These are phyloP conservation scores for Eimeria praecox DNA, from an alignment of 169 alveolate species.

Conservation along the genomic window DNA sequence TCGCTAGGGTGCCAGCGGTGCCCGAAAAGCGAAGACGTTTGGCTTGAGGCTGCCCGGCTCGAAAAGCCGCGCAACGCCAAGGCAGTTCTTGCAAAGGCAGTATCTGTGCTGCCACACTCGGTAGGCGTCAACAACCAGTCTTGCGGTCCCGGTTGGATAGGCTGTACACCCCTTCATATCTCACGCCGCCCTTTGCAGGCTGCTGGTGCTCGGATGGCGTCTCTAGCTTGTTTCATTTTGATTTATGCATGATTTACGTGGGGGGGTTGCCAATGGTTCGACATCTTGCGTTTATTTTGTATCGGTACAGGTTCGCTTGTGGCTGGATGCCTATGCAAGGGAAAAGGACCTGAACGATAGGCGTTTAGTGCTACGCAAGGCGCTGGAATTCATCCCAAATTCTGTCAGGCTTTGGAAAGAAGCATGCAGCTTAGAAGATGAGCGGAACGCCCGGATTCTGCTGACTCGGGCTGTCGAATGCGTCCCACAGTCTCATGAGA, in stretches of 20 bases:
- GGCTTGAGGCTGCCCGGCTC: slow-evolving; percentile 99
- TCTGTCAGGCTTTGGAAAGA: slow-evolving; percentile 99
- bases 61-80: slow-evolving; percentile 97
- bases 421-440: slow-evolving; percentile 96
- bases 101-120: slow-evolving; percentile 91
- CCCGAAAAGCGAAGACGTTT: slow-evolving; percentile 98
- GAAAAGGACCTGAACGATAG: slow-evolving; percentile 94
- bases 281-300: neutral
- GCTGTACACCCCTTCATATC: neutral
- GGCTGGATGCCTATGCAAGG: slow-evolving; percentile 97
- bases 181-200: neutral
- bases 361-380: slow-evolving; percentile 95
- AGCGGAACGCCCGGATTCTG: slow-evolving; percentile 95
- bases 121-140: slow-evolving; percentile 55
- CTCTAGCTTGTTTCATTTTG: neutral
- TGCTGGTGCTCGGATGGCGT: neutral
- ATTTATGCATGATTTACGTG: neutral
- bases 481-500: slow-evolving; percentile 97
- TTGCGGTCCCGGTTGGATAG: too few species aligned
- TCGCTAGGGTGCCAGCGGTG: slow-evolving; percentile 97
- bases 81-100: slow-evolving; percentile 93
- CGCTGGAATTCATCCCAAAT: slow-evolving; percentile 97
- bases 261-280: neutral
- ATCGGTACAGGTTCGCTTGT: slow-evolving; percentile 90
- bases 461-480: slow-evolving; percentile 99